Evolutionary conservation across 1,284 basidiomycete genomes (phyloP).

Genomic region (Apiotrichum laibachii): DNA sequence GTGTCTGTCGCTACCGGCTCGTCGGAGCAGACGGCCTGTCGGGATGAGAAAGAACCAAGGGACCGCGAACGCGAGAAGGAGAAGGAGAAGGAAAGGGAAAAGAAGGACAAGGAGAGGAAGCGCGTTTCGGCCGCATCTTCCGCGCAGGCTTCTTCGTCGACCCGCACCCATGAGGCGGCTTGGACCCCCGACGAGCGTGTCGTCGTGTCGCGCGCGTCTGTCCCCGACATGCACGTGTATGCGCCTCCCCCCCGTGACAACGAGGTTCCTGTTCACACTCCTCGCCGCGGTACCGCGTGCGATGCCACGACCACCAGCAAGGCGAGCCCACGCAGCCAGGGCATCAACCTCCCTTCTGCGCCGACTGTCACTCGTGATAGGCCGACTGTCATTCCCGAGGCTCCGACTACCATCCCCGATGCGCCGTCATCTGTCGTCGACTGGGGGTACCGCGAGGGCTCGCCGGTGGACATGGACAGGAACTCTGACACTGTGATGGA

Average conservation of each 20-base stretch:
- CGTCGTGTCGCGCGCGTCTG: slow-evolving; percentile 10
- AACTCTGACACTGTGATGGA: background rate
- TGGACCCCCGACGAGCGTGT: slow-evolving; percentile 17
- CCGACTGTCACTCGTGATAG: background rate
- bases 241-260: background rate
- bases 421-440: background rate
- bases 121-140: background rate
- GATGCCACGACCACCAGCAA: background rate
- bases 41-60: background rate
- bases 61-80: background rate
- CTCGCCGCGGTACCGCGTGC: background rate
- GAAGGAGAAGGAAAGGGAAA: background rate
- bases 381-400: background rate
- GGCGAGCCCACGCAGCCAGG: background rate
- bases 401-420: background rate
- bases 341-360: background rate
- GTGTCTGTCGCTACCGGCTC: background rate
- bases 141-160: background rate
- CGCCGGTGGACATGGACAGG: too few relatives aligned
- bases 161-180: background rate
- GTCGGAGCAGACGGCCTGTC: background rate
- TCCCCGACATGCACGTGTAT: slow-evolving; percentile 9
- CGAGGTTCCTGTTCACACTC: background rate
- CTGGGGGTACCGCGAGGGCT: background rate
- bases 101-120: slow-evolving; percentile 4